Evolutionary conservation across 139 green algal genomes (phyloP).

Genomic region (Edaphochlamys debaryana): DNA sequence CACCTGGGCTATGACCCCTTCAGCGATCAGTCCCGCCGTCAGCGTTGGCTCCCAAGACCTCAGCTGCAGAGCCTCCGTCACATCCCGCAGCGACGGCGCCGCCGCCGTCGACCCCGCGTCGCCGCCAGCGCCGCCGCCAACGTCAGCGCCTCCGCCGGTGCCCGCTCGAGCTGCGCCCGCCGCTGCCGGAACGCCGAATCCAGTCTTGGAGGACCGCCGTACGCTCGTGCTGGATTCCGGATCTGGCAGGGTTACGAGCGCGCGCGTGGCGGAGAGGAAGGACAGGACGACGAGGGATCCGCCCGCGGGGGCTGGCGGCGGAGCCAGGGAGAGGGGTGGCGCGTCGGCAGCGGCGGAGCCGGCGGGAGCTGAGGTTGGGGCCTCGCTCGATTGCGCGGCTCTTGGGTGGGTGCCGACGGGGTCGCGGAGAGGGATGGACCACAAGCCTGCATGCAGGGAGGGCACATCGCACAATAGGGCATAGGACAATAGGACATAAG

Average conservation of each 20-base stretch:
- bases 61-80: slow-evolving; percentile 35
- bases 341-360: neutral
- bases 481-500: too few relatives aligned
- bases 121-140: neutral
- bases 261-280: slow-evolving; percentile 14
- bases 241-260: neutral
- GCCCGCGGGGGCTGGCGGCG: slow-evolving; percentile 8
- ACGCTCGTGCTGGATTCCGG: too few relatives aligned
- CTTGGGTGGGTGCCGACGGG: too few relatives aligned
- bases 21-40: slow-evolving; percentile 20
- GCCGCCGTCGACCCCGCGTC: neutral
- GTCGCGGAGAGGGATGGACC: slow-evolving; percentile 15
- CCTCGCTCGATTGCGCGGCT: too few relatives aligned
- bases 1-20: slow-evolving; percentile 31
- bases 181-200: neutral
- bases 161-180: neutral
- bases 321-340: neutral
- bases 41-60: slow-evolving; percentile 23
- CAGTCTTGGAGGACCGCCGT: too few relatives aligned
- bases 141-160: neutral
- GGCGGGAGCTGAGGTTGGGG: too few relatives aligned
- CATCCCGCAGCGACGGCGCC: slow-evolving; percentile 13
- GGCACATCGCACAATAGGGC: too few relatives aligned
- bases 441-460: slow-evolving; percentile 3
- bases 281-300: slow-evolving; percentile 30